A percentile compares a stretch with the other conserved stretches of the same genome.
Evolutionary conservation across 306 rosid species (phyloP).

Genomic region (Potentilla sterilis): DNA sequence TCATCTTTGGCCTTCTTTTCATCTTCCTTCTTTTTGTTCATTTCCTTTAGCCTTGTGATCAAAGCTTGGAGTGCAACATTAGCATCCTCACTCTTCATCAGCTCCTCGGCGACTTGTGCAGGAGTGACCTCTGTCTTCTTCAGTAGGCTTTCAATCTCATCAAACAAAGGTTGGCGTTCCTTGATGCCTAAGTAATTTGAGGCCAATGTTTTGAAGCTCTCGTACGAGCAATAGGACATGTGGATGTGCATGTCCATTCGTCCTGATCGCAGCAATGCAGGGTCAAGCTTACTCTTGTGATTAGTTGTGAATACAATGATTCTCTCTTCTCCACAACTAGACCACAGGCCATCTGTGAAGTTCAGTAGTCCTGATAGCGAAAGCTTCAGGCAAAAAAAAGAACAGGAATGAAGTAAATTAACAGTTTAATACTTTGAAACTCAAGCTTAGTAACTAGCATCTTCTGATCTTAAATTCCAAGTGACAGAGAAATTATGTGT

Average conservation of each 20-base stretch:
- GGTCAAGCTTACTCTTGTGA: conserved; percentile 75
- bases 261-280: conserved; percentile 75
- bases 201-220: conserved; percentile 61
- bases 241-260: conserved; percentile 89
- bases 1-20: background rate
- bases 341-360: conserved; percentile 49
- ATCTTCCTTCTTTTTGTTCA: conserved; percentile 9
- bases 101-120: conserved; percentile 72
- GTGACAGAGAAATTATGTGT: background rate
- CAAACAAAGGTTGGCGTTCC: conserved; percentile 36
- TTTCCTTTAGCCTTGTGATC: conserved; percentile 52
- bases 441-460: background rate
- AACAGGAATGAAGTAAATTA: background rate
- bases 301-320: conserved; percentile 77
- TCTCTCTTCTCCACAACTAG: conserved; percentile 57
- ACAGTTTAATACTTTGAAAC: too few relatives aligned
- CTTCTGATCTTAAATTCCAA: too few relatives aligned
- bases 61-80: conserved; percentile 54
- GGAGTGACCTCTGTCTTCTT: conserved; percentile 55
- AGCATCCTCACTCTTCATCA: conserved; percentile 60
- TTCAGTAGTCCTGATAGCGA: conserved; percentile 37
- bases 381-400: conserved; percentile 21
- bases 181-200: conserved; percentile 44
- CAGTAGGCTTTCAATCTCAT: conserved; percentile 19
- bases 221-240: conserved; percentile 66